Conservation (phyloP, 495 filamentous ascomycete genomes). For the Aspergillus haitiensis region DNA sequence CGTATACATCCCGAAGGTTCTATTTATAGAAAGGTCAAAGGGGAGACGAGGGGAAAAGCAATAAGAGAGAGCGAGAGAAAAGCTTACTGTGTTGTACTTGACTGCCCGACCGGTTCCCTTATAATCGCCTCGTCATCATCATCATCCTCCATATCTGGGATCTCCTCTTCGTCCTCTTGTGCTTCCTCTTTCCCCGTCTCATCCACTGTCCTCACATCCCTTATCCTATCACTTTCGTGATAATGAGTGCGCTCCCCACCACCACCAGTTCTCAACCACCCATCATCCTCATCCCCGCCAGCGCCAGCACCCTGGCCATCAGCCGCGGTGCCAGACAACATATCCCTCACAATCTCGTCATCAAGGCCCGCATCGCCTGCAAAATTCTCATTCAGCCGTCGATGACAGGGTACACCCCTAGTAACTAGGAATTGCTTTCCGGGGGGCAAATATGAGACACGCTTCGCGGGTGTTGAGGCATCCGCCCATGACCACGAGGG, state of each 20-base stretch:
- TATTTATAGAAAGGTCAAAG: not conserved
- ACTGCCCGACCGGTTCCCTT: slow-evolving; percentile 61
- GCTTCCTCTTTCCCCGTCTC: slow-evolving; percentile 77
- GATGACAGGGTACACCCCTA: slow-evolving; percentile 87
- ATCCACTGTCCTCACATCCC: slow-evolving; percentile 83
- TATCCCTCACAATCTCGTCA: slow-evolving; percentile 79
- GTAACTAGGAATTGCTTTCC: slow-evolving; percentile 97
- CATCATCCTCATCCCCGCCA: slow-evolving; percentile 71
- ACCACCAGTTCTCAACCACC: slow-evolving; percentile 87
- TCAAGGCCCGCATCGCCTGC: slow-evolving; percentile 82
- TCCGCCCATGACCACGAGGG: slow-evolving; percentile 98
- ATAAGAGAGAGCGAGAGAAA: slow-evolving; percentile 9
- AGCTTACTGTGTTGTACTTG: slow-evolving; percentile 67
- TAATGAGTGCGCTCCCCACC: slow-evolving; percentile 24
- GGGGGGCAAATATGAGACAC: slow-evolving; percentile 76
- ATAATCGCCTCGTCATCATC: slow-evolving; percentile 99
- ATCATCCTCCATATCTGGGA: slow-evolving; percentile 98
- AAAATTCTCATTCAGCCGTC: slow-evolving; percentile 89
- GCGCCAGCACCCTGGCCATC: slow-evolving; percentile 44
- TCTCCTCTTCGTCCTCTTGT: slow-evolving; percentile 80
- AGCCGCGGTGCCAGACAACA: slow-evolving; percentile 59
- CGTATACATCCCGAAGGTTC: not conserved
- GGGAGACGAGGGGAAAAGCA: not conserved
- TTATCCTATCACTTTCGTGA: slow-evolving; percentile 64
- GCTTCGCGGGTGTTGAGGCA: slow-evolving; percentile 72